phyloP scores from a whole-genome alignment of 2,329 filamentous ascomycete species.

The Neoarthrinium moseri region DNA sequence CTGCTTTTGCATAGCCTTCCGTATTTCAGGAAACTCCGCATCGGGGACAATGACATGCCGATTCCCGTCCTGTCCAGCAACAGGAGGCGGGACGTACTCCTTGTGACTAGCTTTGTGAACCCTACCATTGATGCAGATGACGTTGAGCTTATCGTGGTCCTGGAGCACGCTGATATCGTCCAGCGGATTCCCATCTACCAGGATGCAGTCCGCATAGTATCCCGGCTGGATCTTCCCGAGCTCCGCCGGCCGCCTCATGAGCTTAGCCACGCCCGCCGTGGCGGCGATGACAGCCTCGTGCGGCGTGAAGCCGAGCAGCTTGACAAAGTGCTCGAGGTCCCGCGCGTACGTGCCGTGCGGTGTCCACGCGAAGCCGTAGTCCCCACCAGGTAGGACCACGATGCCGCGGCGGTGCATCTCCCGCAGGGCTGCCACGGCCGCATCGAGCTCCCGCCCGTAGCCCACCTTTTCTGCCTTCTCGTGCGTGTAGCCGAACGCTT shows the following conservation, averaged over 20 bases:
- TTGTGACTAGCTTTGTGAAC: constrained; percentile 36
- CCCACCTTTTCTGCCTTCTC: constrained; percentile 42
- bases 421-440: constrained; percentile 33
- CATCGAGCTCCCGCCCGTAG: constrained; percentile 39
- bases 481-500: constrained; percentile 38
- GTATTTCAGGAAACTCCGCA: too few relatives aligned
- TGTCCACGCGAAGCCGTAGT: constrained; percentile 48
- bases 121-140: constrained; percentile 47
- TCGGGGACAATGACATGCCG: too few relatives aligned
- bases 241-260: constrained; percentile 35
- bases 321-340: constrained; percentile 44
- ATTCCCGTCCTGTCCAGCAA: too few relatives aligned
- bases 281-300: constrained; percentile 43
- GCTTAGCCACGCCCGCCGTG: constrained; percentile 37
- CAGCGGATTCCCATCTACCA: constrained; percentile 45
- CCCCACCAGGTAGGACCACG: constrained; percentile 41
- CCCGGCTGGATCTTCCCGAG: constrained; percentile 40
- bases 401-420: constrained; percentile 46
- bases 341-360: constrained; percentile 47
- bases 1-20: too few relatives aligned
- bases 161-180: constrained; percentile 40
- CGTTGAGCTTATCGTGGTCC: constrained; percentile 39
- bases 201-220: constrained; percentile 41
- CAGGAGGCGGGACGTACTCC: not conserved
- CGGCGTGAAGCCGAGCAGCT: constrained; percentile 41